A percentile compares a stretch with the other conserved stretches of the same genome.
Conservation (phyloP, 306 rosid genomes). For the Begonia peltatifolia region DNA sequence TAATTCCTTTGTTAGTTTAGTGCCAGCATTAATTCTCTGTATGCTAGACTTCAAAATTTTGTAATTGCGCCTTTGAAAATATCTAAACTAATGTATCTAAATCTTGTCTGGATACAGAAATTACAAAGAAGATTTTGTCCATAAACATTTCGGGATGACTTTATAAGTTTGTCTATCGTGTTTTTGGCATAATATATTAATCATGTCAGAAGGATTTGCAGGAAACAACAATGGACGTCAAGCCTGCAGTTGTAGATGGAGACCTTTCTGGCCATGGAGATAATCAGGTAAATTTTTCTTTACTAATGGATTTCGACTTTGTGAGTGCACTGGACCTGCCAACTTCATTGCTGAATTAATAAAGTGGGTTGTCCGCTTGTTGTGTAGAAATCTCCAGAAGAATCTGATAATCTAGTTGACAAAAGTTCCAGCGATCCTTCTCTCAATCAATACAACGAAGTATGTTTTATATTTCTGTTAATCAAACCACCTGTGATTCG, state of each 20-base stretch:
- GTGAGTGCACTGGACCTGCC: constrained; percentile 5
- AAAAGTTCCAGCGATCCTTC: constrained; percentile 40
- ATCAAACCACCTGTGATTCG: background rate
- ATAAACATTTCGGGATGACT: background rate
- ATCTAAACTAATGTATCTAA: too few relatives aligned
- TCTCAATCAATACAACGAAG: constrained; percentile 43
- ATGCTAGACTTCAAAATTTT: too few relatives aligned
- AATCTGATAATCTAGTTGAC: constrained; percentile 28
- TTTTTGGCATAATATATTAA: constrained; percentile 3
- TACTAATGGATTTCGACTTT: constrained; percentile 13
- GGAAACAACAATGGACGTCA: constrained; percentile 62
- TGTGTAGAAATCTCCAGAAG: constrained; percentile 47
- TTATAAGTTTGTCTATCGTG: constrained; percentile 2
- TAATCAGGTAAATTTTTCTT: constrained; percentile 35
- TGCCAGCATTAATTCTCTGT: too few relatives aligned
- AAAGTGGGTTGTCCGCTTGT: constrained; percentile 7
- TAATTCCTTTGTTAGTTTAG: too few relatives aligned
- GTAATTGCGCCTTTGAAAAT: background rate
- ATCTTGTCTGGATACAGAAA: too few relatives aligned
- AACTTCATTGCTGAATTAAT: constrained; percentile 11
- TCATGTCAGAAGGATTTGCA: constrained; percentile 24
- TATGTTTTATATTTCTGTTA: constrained; percentile 17
- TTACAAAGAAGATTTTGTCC: too few relatives aligned
- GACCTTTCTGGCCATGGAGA: constrained; percentile 40
- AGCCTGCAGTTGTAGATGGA: constrained; percentile 45